Evolutionary conservation across 2,329 filamentous ascomycete species (phyloP), one percentile per base, ranked within the genome.

Genomic region (Coniochaeta sp.): DNA sequence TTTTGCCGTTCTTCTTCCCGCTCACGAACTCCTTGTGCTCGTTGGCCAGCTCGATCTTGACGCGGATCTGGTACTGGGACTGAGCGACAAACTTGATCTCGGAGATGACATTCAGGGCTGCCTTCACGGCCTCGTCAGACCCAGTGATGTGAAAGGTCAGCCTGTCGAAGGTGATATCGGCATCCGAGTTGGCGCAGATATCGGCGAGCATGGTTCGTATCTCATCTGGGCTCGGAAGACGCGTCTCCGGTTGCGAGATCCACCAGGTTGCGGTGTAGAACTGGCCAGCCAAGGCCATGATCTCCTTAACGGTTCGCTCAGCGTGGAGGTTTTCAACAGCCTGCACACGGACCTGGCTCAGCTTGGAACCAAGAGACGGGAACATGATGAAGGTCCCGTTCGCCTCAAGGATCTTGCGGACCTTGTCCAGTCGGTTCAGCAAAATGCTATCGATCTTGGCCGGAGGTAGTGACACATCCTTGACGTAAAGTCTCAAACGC

Each of bases 21-120:
- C 91, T 96, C 52, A 99, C 94, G 66, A 99, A 99, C 65, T 99
- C 94, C 71, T 99, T 99, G 76, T 99, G 94, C 73, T 99, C 94
- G 65, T 97, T 97, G 63, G 94, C 94, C 52, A 99, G 85, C 74
- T 99, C 94, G 56, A 99, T 95, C 76, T 97, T 97, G 65, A 99
- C 92, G 52, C 91, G 85, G 66, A 99, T 95, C 66, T 95, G 91
- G 63, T 95, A 95, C 59, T 89, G 88, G 38, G 87, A 84, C 61
- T 91, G 87, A 58, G 86, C 86, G 54, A 95, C 89, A 63, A 96
- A 95, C 38, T 88, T 86, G 58, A 96, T 87, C 58, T 95, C 88
- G 51, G 92, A 89, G 61, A 99, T 90, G 52, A 97, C 91, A 68
- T 85, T 88, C 73, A 99, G 82, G n/a, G 92, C 94, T 51, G 87